Evolutionary conservation across 2,329 filamentous ascomycete species (phyloP).

Genomic region (Aspergillus bombycis): DNA sequence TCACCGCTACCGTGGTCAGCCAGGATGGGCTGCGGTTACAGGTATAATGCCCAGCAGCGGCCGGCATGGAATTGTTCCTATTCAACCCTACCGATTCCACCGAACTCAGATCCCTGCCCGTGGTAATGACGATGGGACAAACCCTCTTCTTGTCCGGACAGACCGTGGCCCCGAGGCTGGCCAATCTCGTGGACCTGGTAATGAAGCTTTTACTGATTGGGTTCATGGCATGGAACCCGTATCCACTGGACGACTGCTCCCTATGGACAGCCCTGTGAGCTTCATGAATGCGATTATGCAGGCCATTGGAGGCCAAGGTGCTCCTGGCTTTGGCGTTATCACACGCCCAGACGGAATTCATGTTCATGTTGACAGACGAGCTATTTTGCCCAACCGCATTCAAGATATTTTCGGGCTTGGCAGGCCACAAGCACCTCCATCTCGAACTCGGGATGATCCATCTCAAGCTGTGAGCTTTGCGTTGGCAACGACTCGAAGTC

Average conservation of each 20-base stretch:
- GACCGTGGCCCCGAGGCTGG: conserved; percentile 38
- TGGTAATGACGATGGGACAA: conserved; percentile 76
- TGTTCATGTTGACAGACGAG: conserved; percentile 57
- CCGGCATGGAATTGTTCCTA: conserved; percentile 46
- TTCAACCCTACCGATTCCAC: conserved; percentile 49
- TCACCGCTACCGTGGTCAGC: conserved; percentile 61
- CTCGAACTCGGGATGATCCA: conserved; percentile 51
- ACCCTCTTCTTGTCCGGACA: conserved; percentile 77
- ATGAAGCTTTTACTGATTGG: conserved; percentile 55
- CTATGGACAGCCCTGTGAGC: conserved; percentile 56
- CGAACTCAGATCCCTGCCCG: conserved; percentile 53
- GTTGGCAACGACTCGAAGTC: conserved; percentile 69
- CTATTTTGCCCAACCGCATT: conserved; percentile 56
- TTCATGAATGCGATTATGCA: conserved; percentile 63
- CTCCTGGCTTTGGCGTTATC: conserved; percentile 47
- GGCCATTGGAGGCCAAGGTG: conserved; percentile 52
- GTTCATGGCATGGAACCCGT: conserved; percentile 54
- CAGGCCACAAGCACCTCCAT: conserved; percentile 32
- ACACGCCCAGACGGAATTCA: conserved; percentile 56
- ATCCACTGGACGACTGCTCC: conserved; percentile 47
- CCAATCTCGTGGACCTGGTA: conserved; percentile 39
- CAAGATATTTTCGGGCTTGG: conserved; percentile 50
- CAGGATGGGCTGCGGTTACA: conserved; percentile 67
- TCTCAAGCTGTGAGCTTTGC: conserved; percentile 76
- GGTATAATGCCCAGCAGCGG: conserved; percentile 55